Base-by-base conservation (phyloP, 805 yeast genomes). In the Candida qinlingensis region DNA sequence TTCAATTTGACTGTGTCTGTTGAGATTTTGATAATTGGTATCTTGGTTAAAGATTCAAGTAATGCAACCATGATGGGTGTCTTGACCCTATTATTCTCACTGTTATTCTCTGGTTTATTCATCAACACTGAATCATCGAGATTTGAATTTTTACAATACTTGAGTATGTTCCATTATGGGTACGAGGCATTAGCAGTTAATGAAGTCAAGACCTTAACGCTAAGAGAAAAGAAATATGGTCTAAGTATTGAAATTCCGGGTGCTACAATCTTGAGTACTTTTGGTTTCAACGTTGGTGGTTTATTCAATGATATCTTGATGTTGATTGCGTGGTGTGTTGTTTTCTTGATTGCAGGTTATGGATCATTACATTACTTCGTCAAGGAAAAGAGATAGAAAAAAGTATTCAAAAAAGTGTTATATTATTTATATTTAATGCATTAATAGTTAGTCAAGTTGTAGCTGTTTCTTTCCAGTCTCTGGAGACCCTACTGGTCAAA, bases 241-340 rank as follows among this genome's bases (percentile, higher is more conserved):
- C 75, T 94, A 39, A 86, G 91, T 41, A 92, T 94, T 58, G 96
- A 90, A 66, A 95, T 94, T 12, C 99, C 99, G 0, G 99, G 99
- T 9, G 98, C 99, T 2, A 95, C 96, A 2, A 94, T 94, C 48
- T 74, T 94, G 57, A 87, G 96, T 56, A 89, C 98, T 0, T 94
- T 94, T 71, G 99, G 99, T 0, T 94, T 94, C 65, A 79, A 87
- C 55, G 92, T 88, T 11, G 80, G 82, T 27, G 94, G 91, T 2
- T 77, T 87, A 46, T 67, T 79, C 66, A 71, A 72, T 35, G 98
- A 94, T 64, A 74, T 84, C 30, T 63, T 74, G 34, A 79, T 79
- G 51, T 72, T 94, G 45, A 70, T 71, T 0, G 73, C 76, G 0
- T 81, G 86, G 72, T 75, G 82, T 31, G 66, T 72, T 1, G 61